Base-by-base conservation (phyloP, 345 rosid species). In the Lepidium aucheri region DNA sequence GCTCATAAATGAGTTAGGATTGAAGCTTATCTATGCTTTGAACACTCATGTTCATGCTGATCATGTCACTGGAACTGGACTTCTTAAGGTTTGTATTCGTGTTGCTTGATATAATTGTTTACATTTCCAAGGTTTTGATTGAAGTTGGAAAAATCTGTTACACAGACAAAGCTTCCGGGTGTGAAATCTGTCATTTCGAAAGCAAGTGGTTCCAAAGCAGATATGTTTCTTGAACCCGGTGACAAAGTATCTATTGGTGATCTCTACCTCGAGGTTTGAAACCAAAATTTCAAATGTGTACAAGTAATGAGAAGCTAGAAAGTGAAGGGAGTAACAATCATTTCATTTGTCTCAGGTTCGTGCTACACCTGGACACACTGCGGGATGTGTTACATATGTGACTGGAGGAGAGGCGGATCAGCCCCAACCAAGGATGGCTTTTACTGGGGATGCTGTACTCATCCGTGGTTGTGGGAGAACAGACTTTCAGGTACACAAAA, bases 1-100 rank as follows among this genome's bases (percentile, higher is more conserved):
- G 3, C 76, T 93, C 52, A 76, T 88, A 7, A 79, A 73, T 68
- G 97, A 93, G 26, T 53, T 93, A 70, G 96, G 96, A 0, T 46
- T 90, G 66, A 90, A 85, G 84, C 89, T 90, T 14, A 44, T 83
- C 1, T 90, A 90, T 80, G 98, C 89, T 2, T 61, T 85, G 79
- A 94, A 90, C 85, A 94, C 99, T 33, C 97, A 90, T 77, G 97
- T 90, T 5, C 99, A 94, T 79, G 99, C 99, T 33, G 99, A 94
- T 81, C 99, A 94, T 78, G 82, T 94, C 36, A 94, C 95, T 13
- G 97, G 99, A 24, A 81, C 97, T 36, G 96, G 95, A 36, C 83
- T 88, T 63, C 76, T 94, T 34, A 90, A 86, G 97, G 99, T 94
- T 39, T 54, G 14, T 68, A 43, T 41, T 55, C 52, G 30, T 57